Evolutionary conservation across 345 rosid genomes (phyloP).

Genomic region (Trapa bicornis): DNA sequence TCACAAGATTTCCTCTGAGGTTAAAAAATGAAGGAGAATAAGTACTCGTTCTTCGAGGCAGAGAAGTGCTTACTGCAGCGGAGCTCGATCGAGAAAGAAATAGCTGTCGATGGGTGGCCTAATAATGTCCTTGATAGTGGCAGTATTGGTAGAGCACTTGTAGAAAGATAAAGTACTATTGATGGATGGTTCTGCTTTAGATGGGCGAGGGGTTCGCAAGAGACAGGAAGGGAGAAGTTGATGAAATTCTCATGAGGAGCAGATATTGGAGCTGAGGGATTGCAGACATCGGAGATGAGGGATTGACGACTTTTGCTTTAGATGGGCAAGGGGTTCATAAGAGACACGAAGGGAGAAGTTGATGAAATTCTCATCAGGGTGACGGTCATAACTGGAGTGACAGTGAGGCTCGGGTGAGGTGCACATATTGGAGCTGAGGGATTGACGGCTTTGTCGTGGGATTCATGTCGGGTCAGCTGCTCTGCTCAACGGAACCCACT

Average conservation of each 20-base stretch:
- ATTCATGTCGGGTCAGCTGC: constrained; percentile 62
- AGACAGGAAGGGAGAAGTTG: constrained; percentile 90
- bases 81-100: constrained; percentile 35
- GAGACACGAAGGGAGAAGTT: constrained; percentile 92
- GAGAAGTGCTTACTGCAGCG: constrained; percentile 88
- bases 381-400: no score
- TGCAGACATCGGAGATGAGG: constrained; percentile 48
- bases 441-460: constrained; percentile 46
- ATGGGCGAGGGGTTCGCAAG: constrained; percentile 75
- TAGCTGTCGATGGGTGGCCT: constrained; percentile 11
- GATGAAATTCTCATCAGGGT: constrained; percentile 10
- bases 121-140: constrained; percentile 45
- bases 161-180: constrained; percentile 35
- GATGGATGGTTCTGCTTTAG: constrained; percentile 30
- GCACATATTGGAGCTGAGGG: no score
- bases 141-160: constrained; percentile 41
- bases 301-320: no score
- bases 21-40: constrained; percentile 64
- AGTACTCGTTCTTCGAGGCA: constrained; percentile 81
- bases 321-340: constrained; percentile 74
- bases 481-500: constrained; percentile 31
- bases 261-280: constrained; percentile 78
- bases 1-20: constrained; percentile 97
- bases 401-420: no score
- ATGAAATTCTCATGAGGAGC: constrained; percentile 86